These are phyloP conservation scores for Pulicaria dysenterica DNA, from an alignment of 129 eudicot species.

Conservation along the genomic window DNA sequence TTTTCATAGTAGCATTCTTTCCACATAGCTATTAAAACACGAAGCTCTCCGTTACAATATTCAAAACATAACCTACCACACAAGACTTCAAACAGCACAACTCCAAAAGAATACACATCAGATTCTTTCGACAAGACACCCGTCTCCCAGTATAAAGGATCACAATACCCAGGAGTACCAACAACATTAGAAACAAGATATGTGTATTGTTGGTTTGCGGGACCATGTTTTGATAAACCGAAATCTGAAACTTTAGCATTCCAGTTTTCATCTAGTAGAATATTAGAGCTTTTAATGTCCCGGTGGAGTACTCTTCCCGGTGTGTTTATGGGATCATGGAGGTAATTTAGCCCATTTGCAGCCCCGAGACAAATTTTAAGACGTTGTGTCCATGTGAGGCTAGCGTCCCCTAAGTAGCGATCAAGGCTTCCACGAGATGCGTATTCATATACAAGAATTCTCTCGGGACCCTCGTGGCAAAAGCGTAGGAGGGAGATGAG, in stretches of 20 bases:
- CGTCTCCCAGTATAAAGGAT: neutral
- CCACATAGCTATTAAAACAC: neutral
- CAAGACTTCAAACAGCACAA: neutral
- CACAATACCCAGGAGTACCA: slow-evolving; percentile 15
- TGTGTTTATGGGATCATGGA: neutral
- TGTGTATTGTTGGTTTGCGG: neutral
- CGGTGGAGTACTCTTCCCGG: neutral
- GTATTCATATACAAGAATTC: neutral
- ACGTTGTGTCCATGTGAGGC: neutral
- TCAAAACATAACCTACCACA: neutral
- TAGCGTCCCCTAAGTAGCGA: neutral
- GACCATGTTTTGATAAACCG: slow-evolving; percentile 3
- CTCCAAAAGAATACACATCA: slow-evolving; percentile 1
- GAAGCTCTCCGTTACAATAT: neutral
- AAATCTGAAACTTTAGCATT: slow-evolving; percentile 12
- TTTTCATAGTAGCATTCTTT: neutral
- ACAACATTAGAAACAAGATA: neutral
- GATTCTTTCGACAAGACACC: neutral
- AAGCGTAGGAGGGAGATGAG: neutral
- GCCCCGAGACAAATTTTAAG: slow-evolving; percentile 4
- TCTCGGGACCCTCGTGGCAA: neutral
- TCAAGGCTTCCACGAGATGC: slow-evolving; percentile 15
- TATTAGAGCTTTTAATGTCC: slow-evolving; percentile 4
- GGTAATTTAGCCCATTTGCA: neutral
- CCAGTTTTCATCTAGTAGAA: neutral